Base-by-base conservation (phyloP, 73 alveolate genomes). In the Tetrahymena malaccensis region DNA sequence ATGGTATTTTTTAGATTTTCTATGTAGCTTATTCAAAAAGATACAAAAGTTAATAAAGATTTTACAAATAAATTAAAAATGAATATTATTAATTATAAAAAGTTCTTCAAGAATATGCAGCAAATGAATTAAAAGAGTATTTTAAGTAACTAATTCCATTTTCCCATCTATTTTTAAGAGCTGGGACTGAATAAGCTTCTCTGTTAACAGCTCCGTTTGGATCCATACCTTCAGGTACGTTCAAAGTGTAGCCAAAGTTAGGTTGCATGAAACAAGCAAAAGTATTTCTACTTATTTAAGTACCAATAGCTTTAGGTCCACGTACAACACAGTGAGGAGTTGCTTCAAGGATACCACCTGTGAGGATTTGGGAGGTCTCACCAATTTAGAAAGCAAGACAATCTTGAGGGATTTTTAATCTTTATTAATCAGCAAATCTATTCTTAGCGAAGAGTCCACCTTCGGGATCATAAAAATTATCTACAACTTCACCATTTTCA, bases 241-340 rank as follows among this genome's bases (percentile, higher is more conserved):
- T 89, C 93, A 95, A 35, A 34, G 55, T 27, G 43, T 95, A 94
- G 17, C 93, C 94, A 85, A 44, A 95, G 43, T 34, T 85, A 35
- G 99, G 99, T 40, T 96, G 98, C 98, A 96, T 93, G 95, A 97
- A 97, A 33, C 96, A 94, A 27, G 99, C 99, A 38, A 97, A 96
- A 27, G 99, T 97, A 94, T 97, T 97, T 85, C 99, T 93, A 55
- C 96, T 85, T 43, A 96, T 35, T 84, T 85, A 22, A 94, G 97
- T 50, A 34, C 95, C 58, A 93, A 94, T 43, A 3, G 85, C 37
- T 96, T 95, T 94, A 43, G 93, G 97, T 50, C 96, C 96, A 27
- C 95, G 93, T 17, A 89, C 85, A 58, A 97, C 99, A 25, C 96
- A 43, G 95, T 97, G 99, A 57, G 99, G 99, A 34, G 99, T 97